Base-by-base conservation (phyloP, 148 eudicot species). In the Arctostaphylos glauca region DNA sequence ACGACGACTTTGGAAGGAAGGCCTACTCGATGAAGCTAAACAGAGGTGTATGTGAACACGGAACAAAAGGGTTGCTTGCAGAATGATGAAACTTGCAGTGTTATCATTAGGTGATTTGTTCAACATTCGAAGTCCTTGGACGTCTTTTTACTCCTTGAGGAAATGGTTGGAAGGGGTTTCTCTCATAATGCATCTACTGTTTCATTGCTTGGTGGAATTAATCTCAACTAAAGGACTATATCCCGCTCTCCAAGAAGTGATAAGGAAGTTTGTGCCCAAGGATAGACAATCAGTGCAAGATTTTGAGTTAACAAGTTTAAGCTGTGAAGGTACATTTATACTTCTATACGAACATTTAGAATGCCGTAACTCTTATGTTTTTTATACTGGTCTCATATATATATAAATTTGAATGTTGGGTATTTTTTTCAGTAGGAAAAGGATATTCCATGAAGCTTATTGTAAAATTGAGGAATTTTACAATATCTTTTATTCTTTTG, bases 91-190 rank as follows among this genome's bases (percentile, higher is more conserved):
- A 55, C 55, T 21, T 82, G 46, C 66, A 48, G 72, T 0, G 6
- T 62, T 6, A 6, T 46, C 21, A 48, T 82, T 25, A 14, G n/a
- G 41, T 80, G 70, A 18, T 75, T 56, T 31, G 38, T 3, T 59
- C 23, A 38, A 3, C 9, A 2, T 56, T 15, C 18, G 21, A 56
- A 56, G 62, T 56, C 62, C 62, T 16, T 56, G 5, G 62, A 9
- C 8, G 49, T 4, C 23, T 23, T 62, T 6, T 23, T 19, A 47
- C 16, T 79, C 21, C 21, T 48, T 62, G 38, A 21, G 73, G 70
- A 79, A 79, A 79, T 79, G 74, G 21, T 60, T 60, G 43, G 23
- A 16, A 79, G 74, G 52, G 74, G 55, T 44, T 38, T 79, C 47
- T 46, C 81, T n/a, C 81, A 44, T 3, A 53, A 79, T 79, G 74